Evolutionary conservation across 352 stramenopile genomes (phyloP).

Genomic region (Globisporangium middletonii): DNA sequence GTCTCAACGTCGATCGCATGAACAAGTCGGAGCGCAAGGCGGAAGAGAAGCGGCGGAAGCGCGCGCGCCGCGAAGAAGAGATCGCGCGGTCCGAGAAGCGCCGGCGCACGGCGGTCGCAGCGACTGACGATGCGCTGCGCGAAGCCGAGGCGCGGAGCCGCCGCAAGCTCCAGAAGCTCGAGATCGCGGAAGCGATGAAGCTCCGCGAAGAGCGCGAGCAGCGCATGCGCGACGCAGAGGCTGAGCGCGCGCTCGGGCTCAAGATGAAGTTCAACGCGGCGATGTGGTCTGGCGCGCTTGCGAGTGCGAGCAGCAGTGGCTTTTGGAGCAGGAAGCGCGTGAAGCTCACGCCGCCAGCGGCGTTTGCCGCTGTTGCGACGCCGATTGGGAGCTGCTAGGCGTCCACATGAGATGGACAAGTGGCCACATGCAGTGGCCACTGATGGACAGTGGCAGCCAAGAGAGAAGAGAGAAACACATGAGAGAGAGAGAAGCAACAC

Average conservation of each 20-base stretch:
- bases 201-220: conserved; percentile 58
- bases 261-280: conserved; percentile 65
- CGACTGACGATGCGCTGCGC: conserved; percentile 73
- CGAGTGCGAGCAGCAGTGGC: conserved; percentile 17
- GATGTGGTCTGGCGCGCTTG: conserved; percentile 48
- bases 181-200: conserved; percentile 57
- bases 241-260: conserved; percentile 26
- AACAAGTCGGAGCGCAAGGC: conserved; percentile 84
- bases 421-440: no score
- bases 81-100: conserved; percentile 72
- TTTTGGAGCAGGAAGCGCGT: conserved; percentile 61
- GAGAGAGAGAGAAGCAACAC: no score
- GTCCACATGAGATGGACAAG: no score
- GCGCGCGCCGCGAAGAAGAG: conserved; percentile 64
- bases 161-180: conserved; percentile 55
- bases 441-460: no score
- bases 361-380: conserved; percentile 30
- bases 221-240: conserved; percentile 38
- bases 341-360: conserved; percentile 43
- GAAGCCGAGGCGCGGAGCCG: conserved; percentile 73
- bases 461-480: no score
- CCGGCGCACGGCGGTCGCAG: conserved; percentile 62
- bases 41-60: conserved; percentile 80
- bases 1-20: conserved; percentile 54
- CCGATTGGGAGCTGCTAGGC: conserved; percentile 18